phyloP scores from a whole-genome alignment of 2,329 filamentous ascomycete genomes.

The Coniochaeta sp. region DNA sequence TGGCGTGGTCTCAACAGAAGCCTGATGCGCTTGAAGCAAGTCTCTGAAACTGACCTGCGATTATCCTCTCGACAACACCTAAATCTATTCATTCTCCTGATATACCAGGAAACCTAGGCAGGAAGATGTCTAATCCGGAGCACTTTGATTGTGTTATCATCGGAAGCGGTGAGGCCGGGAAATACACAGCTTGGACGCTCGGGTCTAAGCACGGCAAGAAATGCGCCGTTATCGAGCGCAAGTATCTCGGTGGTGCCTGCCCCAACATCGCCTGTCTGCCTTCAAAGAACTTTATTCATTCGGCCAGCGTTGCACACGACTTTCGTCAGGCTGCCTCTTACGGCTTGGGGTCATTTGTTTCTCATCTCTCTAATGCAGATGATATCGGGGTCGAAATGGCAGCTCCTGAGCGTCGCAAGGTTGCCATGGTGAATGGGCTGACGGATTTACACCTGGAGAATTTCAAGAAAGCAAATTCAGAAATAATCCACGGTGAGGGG shows the following conservation, averaged over 20 bases:
- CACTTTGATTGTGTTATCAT: conserved; percentile 27
- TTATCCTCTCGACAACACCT: no score
- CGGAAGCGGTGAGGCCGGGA: conserved; percentile 45
- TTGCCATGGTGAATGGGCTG: conserved; percentile 40
- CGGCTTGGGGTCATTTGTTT: conserved; percentile 25
- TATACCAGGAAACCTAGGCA: no score
- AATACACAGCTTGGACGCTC: conserved; percentile 38
- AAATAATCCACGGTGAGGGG: conserved; percentile 25
- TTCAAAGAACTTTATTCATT: conserved; percentile 49
- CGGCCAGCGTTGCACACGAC: conserved; percentile 39
- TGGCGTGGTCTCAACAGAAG: no score
- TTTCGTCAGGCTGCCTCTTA: conserved; percentile 32
- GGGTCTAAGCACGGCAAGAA: conserved; percentile 30
- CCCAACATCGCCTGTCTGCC: conserved; percentile 49
- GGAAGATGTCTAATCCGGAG: background rate
- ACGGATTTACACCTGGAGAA: conserved; percentile 32
- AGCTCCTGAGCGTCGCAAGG: conserved; percentile 40
- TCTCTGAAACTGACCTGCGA: no score
- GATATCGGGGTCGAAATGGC: conserved; percentile 35
- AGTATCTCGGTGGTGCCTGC: conserved; percentile 42
- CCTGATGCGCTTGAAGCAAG: no score
- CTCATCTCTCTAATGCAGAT: conserved; percentile 16
- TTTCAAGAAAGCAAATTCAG: conserved; percentile 18
- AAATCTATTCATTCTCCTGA: no score
- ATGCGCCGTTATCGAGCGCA: conserved; percentile 37